A percentile compares a stretch with the other conserved stretches of the same genome.
Evolutionary conservation across 2,329 filamentous ascomycete species (phyloP).

Genomic region (Colletotrichum abscissum): DNA sequence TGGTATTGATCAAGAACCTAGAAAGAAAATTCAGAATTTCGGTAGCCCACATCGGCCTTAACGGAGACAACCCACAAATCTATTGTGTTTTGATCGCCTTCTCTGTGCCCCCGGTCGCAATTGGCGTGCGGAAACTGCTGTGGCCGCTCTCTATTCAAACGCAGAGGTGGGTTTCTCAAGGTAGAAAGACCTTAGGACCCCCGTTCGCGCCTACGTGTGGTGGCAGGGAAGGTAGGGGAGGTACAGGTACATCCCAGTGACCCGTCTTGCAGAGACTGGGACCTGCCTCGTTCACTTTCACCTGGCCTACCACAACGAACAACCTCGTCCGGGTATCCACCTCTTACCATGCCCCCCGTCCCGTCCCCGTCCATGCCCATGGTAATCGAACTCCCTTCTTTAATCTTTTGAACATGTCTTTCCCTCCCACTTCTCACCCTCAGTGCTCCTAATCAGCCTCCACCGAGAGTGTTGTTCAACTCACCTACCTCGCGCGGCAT

Average conservation of each 20-base stretch:
- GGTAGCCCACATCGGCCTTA: neutral
- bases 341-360: conserved; percentile 1
- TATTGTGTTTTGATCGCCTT: neutral
- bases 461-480: conserved; percentile 25
- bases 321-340: conserved; percentile 31
- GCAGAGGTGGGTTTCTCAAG: neutral
- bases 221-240: conserved; percentile 1
- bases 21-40: neutral
- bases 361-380: conserved; percentile 16
- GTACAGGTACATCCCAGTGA: conserved; percentile 26
- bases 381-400: conserved; percentile 27
- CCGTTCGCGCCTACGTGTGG: neutral
- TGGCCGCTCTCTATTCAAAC: conserved; percentile 1
- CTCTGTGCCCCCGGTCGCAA: neutral
- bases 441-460: conserved; percentile 15
- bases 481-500: conserved; percentile 5
- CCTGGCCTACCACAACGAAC: conserved; percentile 10
- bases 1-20: conserved; percentile 1
- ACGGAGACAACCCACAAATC: neutral
- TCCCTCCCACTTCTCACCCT: conserved; percentile 9
- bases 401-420: conserved; percentile 21
- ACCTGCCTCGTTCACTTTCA: neutral
- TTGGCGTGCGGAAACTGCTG: neutral
- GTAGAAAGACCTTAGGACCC: neutral
- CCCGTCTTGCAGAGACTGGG: neutral